Conservation (phyloP, 2,329 filamentous ascomycete species). For the Anisogramma anomala region DNA sequence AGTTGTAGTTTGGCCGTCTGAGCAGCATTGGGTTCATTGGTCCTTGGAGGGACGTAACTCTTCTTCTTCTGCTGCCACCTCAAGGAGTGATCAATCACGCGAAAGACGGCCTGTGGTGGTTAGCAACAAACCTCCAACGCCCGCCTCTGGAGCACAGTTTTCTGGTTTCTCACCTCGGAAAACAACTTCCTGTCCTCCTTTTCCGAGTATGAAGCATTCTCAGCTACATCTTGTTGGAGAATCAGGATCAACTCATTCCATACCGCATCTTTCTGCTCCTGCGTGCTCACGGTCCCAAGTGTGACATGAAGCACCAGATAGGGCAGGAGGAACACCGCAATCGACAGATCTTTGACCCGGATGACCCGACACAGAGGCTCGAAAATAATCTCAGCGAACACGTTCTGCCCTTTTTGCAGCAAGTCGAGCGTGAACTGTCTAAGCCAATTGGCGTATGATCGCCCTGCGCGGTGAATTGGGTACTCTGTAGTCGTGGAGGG, state of each 20-base stretch:
- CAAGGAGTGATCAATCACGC: slow-evolving; percentile 81
- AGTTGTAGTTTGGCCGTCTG: too few relatives aligned
- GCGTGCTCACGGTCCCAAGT: slow-evolving; percentile 51
- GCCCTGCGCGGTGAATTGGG: slow-evolving; percentile 61
- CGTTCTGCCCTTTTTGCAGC: slow-evolving; percentile 62
- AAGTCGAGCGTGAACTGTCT: slow-evolving; percentile 71
- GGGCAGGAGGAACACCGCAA: slow-evolving; percentile 79
- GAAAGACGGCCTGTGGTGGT: slow-evolving; percentile 62
- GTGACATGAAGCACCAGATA: slow-evolving; percentile 78
- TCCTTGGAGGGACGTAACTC: slow-evolving; percentile 21
- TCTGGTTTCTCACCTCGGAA: slow-evolving; percentile 56
- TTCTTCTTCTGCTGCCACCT: slow-evolving; percentile 78
- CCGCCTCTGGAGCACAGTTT: background rate
- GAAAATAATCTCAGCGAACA: slow-evolving; percentile 67
- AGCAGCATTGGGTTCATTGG: slow-evolving; percentile 38
- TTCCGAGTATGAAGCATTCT: slow-evolving; percentile 44
- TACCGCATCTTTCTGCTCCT: slow-evolving; percentile 52
- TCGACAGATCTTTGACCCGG: slow-evolving; percentile 71
- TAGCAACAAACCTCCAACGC: slow-evolving; percentile 9
- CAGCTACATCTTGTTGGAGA: slow-evolving; percentile 47
- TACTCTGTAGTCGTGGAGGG: slow-evolving; percentile 49
- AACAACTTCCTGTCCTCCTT: slow-evolving; percentile 71
- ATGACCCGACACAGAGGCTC: slow-evolving; percentile 72
- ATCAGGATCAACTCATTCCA: slow-evolving; percentile 64
- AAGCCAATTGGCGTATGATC: slow-evolving; percentile 71